Base-by-base conservation (phyloP, 2,329 filamentous ascomycete species). In the Aureobasidium sp. region DNA sequence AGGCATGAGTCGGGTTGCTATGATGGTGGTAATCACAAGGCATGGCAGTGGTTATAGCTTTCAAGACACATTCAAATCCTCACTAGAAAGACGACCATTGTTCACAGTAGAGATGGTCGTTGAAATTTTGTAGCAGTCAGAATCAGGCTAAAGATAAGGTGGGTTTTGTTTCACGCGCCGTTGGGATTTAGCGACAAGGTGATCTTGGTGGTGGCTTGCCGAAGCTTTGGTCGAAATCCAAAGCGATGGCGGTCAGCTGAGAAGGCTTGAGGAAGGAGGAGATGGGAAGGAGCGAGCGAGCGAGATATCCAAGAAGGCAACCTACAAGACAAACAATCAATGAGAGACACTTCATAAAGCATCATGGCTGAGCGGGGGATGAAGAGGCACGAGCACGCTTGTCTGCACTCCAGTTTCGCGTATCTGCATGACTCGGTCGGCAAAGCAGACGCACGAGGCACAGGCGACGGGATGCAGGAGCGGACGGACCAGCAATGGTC, bases 91-190 rank as follows among this genome's bases (percentile, higher is more conserved):
- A 30, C 6, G 10, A 16, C 12, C 11, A 12, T 2, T 30, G 12
- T 16, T 35, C 6, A 21, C 16, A 29, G 12, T 32, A 29, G 27
- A 16, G 29, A 45, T 34, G 17, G 41, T 10, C n/a, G n/a, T n/a
- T 22, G 29, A 45, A 12, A 24, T 32, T 25, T 45, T 16, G 40
- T 37, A 37, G 44, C n/a, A 37, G 8, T 10, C 32, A 27, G 22
- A 38, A 27, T 35, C 44, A 38, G n/a, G 32, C 22, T 27, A 48
- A 24, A 29, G 29, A 32, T 16, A 38, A 6, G 21, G 30, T 19
- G 17, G 14, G 32, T n/a, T 11, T 21, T 48, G 44, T 48, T 48
- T 48, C 44, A 48, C 44, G 44, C 44, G 44, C 44, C 44, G 44
- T 38, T 48, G 32, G 19, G 32, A 19, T 22, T 29, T 37, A 37